phyloP scores from a whole-genome alignment of 2,329 filamentous ascomycete genomes.

The Aspergillus persii region DNA sequence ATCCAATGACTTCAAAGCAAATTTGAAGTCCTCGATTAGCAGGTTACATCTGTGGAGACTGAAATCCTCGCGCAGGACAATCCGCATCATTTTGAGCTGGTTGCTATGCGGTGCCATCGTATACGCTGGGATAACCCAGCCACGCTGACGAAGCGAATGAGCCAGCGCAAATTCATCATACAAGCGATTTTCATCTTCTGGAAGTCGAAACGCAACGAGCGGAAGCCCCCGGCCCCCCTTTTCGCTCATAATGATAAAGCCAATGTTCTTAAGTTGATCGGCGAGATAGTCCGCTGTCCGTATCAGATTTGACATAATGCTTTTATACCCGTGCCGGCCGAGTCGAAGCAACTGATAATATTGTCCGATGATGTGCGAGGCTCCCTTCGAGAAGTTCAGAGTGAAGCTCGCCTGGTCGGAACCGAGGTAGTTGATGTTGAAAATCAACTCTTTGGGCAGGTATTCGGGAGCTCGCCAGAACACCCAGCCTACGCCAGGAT shows the following conservation, averaged over 20 bases:
- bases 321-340: constrained; percentile 63
- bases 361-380: constrained; percentile 67
- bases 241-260: constrained; percentile 85
- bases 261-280: constrained; percentile 66
- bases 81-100: constrained; percentile 81
- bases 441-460: constrained; percentile 66
- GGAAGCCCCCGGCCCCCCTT: constrained; percentile 73
- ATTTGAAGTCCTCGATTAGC: constrained; percentile 72
- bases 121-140: constrained; percentile 92
- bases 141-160: constrained; percentile 76
- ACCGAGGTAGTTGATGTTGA: constrained; percentile 69
- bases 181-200: constrained; percentile 52
- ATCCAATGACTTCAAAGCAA: constrained; percentile 67
- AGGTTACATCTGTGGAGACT: constrained; percentile 74
- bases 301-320: constrained; percentile 73
- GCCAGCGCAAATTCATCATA: constrained; percentile 76
- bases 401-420: constrained; percentile 70
- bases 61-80: constrained; percentile 91
- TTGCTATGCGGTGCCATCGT: constrained; percentile 89
- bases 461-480: constrained; percentile 65
- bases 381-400: constrained; percentile 70
- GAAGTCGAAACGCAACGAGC: constrained; percentile 80
- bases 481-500: constrained; percentile 68
- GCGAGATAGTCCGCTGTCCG: constrained; percentile 82
- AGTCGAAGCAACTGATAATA: constrained; percentile 73